Percentiles rank a stretch among this genome's conserved stretches.
Evolutionary conservation across 2,329 filamentous ascomycete genomes (phyloP).

Genomic region (Conoideocrella luteorostrata): DNA sequence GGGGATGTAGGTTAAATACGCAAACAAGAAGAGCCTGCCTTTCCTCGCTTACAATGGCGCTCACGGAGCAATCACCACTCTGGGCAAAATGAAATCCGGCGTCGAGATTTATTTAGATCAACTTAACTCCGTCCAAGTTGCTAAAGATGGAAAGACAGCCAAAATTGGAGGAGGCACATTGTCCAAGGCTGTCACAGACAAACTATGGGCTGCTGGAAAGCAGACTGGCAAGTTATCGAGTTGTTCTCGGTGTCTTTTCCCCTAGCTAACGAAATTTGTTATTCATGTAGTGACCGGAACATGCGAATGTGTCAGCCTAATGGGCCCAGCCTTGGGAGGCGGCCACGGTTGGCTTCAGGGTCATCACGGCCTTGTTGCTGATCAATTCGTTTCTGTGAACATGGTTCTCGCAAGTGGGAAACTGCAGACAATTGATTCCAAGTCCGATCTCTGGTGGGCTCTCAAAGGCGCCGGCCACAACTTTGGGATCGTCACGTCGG

Average conservation of each 20-base stretch:
- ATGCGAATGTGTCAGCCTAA: slow-evolving; percentile 45
- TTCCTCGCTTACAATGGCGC: slow-evolving; percentile 47
- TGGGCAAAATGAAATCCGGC: slow-evolving; percentile 42
- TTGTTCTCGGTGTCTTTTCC: too few relatives aligned
- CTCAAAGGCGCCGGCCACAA: slow-evolving; percentile 53
- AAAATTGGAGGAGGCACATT: slow-evolving; percentile 41
- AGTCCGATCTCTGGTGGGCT: slow-evolving; percentile 51
- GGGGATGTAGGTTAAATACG: slow-evolving; percentile 3
- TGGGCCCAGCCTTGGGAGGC: slow-evolving; percentile 49
- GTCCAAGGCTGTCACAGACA: slow-evolving; percentile 38
- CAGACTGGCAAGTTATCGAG: slow-evolving; percentile 36
- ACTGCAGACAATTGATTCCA: slow-evolving; percentile 28
- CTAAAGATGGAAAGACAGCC: slow-evolving; percentile 36
- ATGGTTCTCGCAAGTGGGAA: slow-evolving; percentile 45
- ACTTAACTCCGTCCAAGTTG: slow-evolving; percentile 35
- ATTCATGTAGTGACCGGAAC: slow-evolving; percentile 34
- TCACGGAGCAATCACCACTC: slow-evolving; percentile 43
- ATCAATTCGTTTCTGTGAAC: slow-evolving; percentile 45
- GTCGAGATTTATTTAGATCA: slow-evolving; percentile 43
- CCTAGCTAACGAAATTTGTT: not conserved
- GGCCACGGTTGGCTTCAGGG: slow-evolving; percentile 51
- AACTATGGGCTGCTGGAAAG: slow-evolving; percentile 43
- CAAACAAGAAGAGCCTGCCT: slow-evolving; percentile 35
- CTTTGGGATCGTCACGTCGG: slow-evolving; percentile 50
- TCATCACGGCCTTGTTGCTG: slow-evolving; percentile 44